A percentile compares a stretch with the other conserved stretches of the same genome.
Conservation (phyloP, 805 yeast genomes). For the Ogataea siamensis region DNA sequence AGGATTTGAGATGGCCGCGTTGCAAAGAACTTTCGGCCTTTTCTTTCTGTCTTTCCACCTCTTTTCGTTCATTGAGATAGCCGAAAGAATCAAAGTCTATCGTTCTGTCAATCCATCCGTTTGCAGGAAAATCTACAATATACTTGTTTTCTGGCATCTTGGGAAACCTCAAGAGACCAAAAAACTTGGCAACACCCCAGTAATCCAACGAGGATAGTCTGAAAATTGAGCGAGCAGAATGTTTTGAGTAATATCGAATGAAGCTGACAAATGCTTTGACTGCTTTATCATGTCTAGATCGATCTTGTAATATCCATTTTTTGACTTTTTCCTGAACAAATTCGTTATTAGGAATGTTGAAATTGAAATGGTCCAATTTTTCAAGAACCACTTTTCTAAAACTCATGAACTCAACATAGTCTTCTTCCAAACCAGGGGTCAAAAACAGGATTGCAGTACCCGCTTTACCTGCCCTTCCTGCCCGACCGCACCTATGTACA, state of each 20-base stretch:
- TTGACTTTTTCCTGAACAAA: slow-evolving; percentile 36
- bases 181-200: slow-evolving; percentile 66
- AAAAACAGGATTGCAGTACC: slow-evolving; percentile 80
- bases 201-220: slow-evolving; percentile 70
- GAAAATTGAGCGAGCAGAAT: slow-evolving; percentile 84
- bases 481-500: slow-evolving; percentile 91
- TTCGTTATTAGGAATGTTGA: slow-evolving; percentile 1
- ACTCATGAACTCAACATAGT: slow-evolving; percentile 73
- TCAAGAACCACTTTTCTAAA: slow-evolving; percentile 56
- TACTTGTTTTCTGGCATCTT: slow-evolving; percentile 85
- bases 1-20: no score
- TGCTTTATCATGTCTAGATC: slow-evolving; percentile 80
- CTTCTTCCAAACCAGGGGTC: slow-evolving; percentile 74
- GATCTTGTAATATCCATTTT: slow-evolving; percentile 65
- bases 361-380: slow-evolving; percentile 14
- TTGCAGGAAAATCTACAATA: slow-evolving; percentile 54
- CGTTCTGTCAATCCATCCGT: slow-evolving; percentile 67
- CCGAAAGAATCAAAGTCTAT: slow-evolving; percentile 67
- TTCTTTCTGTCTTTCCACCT: slow-evolving; percentile 53
- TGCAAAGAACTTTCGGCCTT: slow-evolving; percentile 48
- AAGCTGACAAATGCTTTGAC: slow-evolving; percentile 80
- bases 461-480: slow-evolving; percentile 84
- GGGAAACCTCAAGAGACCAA: slow-evolving; percentile 82
- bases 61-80: slow-evolving; percentile 65
- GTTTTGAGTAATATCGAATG: slow-evolving; percentile 81